Evolutionary conservation across 208 protist genomes (phyloP).

Genomic region (Trichomonas vaginalis): DNA sequence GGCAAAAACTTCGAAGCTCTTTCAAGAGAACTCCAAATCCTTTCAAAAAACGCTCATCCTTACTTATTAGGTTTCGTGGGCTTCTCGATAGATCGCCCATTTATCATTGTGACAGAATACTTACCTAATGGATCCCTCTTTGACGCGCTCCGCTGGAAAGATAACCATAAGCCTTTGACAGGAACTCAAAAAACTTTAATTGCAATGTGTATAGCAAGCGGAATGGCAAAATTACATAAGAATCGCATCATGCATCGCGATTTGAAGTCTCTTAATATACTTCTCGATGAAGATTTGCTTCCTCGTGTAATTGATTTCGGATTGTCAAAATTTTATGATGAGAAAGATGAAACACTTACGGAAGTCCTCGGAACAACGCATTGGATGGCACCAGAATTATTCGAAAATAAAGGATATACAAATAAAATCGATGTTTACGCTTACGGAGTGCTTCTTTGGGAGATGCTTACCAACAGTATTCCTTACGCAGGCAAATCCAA

Average conservation of each 20-base stretch:
- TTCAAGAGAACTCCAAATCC: not conserved
- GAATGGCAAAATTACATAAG: not conserved
- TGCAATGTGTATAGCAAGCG: not conserved
- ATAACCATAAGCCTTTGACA: not conserved
- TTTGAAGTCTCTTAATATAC: not conserved
- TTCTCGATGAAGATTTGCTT: not conserved
- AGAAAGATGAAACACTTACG: not conserved
- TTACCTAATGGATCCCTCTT: not conserved
- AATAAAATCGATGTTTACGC: not conserved
- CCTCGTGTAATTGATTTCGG: not conserved
- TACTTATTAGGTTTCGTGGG: not conserved
- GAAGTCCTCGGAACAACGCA: not conserved
- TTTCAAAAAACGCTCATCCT: not conserved
- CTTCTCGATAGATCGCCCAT: not conserved
- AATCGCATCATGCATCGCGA: not conserved
- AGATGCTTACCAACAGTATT: not conserved
- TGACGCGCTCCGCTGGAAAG: not conserved
- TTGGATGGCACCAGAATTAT: not conserved
- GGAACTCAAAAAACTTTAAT: conserved; percentile 5
- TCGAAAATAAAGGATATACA: not conserved
- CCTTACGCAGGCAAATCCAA: not conserved
- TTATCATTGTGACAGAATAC: not conserved
- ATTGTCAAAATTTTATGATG: not conserved
- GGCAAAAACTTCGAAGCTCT: not conserved
- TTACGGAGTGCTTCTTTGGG: not conserved